Evolutionary conservation across 305 asterid genomes (phyloP).

Genomic region (Fraxinus angustifolia): DNA sequence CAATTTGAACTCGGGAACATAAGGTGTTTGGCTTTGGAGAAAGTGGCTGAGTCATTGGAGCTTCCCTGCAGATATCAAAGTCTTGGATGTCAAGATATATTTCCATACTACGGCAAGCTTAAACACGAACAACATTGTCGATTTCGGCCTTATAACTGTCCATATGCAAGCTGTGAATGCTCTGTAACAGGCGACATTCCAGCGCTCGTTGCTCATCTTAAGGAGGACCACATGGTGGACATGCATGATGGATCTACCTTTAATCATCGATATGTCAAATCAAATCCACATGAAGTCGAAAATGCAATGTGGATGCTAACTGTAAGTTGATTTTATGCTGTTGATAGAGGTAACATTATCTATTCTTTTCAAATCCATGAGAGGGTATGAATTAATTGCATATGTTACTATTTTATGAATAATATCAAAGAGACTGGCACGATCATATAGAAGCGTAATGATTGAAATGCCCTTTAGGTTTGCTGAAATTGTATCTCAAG

Average conservation of each 20-base stretch:
- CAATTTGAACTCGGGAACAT: slow-evolving; percentile 57
- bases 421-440: neutral
- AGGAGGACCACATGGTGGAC: slow-evolving; percentile 82
- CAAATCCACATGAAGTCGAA: slow-evolving; percentile 70
- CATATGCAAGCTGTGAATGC: slow-evolving; percentile 80
- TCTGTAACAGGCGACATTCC: slow-evolving; percentile 58
- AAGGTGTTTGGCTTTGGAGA: slow-evolving; percentile 80
- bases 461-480: neutral
- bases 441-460: neutral
- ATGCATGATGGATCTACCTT: slow-evolving; percentile 83
- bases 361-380: neutral
- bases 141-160: slow-evolving; percentile 75
- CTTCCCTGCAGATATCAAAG: slow-evolving; percentile 68
- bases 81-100: slow-evolving; percentile 59
- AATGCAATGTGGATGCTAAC: slow-evolving; percentile 87
- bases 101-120: slow-evolving; percentile 56
- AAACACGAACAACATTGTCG: slow-evolving; percentile 71
- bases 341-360: neutral
- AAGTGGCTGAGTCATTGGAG: slow-evolving; percentile 67
- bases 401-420: neutral
- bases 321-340: slow-evolving; percentile 42
- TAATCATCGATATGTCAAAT: slow-evolving; percentile 77
- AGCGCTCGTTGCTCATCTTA: slow-evolving; percentile 61
- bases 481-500: neutral
- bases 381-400: neutral